A percentile compares a stretch with the other conserved stretches of the same genome.
phyloP scores from a whole-genome alignment of 495 filamentous ascomycete species.

The Pseudotulostoma volvatum region DNA sequence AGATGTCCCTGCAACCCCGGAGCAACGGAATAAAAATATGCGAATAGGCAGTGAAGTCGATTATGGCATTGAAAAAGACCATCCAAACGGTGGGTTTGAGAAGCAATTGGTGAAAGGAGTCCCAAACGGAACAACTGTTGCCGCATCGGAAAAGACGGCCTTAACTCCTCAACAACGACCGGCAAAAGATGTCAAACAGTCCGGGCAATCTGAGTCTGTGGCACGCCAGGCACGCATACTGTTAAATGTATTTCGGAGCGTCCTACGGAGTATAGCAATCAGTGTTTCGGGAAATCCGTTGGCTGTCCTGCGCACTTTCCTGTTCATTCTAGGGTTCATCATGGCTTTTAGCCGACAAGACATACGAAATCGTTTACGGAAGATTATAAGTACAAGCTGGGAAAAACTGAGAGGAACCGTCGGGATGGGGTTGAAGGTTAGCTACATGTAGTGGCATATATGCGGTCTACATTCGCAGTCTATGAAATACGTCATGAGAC shows the following conservation, averaged over 20 bases:
- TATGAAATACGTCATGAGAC: too few relatives aligned
- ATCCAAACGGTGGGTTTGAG: conserved; percentile 20
- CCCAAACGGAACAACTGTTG: conserved; percentile 13
- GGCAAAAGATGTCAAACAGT: conserved; percentile 23
- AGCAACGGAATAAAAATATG: conserved; percentile 32
- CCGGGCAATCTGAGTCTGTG: conserved; percentile 21
- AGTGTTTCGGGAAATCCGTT: conserved; percentile 57
- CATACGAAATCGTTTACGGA: conserved; percentile 56
- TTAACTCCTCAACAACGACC: conserved; percentile 19
- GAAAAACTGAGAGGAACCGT: conserved; percentile 70
- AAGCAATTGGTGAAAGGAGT: conserved; percentile 15
- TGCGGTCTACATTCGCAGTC: too few relatives aligned
- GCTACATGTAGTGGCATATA: conserved; percentile 86
- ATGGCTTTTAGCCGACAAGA: conserved; percentile 58
- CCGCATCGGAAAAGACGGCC: conserved; percentile 14
- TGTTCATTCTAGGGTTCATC: conserved; percentile 70
- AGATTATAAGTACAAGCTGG: conserved; percentile 55
- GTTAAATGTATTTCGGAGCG: conserved; percentile 36
- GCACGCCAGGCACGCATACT: conserved; percentile 17
- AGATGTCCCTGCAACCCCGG: conserved; percentile 36
- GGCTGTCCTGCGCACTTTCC: conserved; percentile 53
- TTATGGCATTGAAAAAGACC: conserved; percentile 35
- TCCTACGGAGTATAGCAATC: conserved; percentile 44
- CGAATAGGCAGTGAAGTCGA: conserved; percentile 36
- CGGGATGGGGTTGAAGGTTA: conserved; percentile 96